These are phyloP conservation scores for Ogataea chonburiensis DNA, from an alignment of 805 yeast genomes.

Conservation along the genomic window DNA sequence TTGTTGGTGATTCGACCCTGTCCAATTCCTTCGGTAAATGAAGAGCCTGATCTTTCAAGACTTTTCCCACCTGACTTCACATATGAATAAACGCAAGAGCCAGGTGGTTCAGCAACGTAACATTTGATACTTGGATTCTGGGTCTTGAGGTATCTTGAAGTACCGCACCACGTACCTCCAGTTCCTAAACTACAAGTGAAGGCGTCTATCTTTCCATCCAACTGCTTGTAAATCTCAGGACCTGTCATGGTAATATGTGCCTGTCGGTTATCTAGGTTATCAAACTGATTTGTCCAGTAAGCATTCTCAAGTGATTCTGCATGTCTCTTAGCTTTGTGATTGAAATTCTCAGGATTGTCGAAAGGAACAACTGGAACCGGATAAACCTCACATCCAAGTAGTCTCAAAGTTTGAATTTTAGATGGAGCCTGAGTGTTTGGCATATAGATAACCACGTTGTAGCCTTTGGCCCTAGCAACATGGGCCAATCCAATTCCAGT, in stretches of 20 bases:
- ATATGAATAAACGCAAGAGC: constrained; percentile 79
- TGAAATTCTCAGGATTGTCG: constrained; percentile 80
- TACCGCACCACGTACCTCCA: constrained; percentile 90
- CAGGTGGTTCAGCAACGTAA: constrained; percentile 91
- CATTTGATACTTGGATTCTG: constrained; percentile 61
- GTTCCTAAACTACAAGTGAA: constrained; percentile 92
- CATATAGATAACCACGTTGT: constrained; percentile 83
- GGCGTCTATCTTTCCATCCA: constrained; percentile 74
- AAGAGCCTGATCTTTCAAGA: constrained; percentile 71
- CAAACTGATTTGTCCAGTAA: constrained; percentile 92
- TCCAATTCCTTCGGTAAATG: constrained; percentile 95
- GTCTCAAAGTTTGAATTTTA: constrained; percentile 69
- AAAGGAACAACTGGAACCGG: constrained; percentile 88
- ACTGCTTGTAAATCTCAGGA: constrained; percentile 88
- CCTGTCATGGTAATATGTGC: constrained; percentile 90
- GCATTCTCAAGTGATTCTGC: constrained; percentile 77
- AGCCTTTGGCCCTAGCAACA: constrained; percentile 78
- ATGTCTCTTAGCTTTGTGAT: constrained; percentile 82
- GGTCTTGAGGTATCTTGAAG: constrained; percentile 72
- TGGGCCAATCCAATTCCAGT: constrained; percentile 92
- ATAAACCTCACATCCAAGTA: constrained; percentile 81
- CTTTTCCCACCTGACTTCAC: constrained; percentile 68
- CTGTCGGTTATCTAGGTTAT: constrained; percentile 81
- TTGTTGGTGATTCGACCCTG: constrained; percentile 91
- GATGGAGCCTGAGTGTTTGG: constrained; percentile 85